Base-by-base conservation (phyloP, 768 basidiomycete species). In the Hortiboletus flavorubellus region DNA sequence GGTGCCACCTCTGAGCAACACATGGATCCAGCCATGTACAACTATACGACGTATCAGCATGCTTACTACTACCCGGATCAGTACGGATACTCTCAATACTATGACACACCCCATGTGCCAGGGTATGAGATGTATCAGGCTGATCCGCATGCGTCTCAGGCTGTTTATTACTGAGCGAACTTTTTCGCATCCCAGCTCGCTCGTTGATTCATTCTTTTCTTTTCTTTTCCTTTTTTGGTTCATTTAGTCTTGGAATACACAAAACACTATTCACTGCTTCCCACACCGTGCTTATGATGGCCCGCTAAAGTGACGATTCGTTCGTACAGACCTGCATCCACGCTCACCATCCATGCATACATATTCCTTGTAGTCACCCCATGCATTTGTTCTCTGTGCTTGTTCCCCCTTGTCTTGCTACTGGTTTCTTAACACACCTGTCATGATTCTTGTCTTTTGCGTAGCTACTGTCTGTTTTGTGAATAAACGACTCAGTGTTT, bases 21-120 rank as follows among this genome's bases (percentile, higher is more conserved):
- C 15, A 58, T 72, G 62, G 71, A 73, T 30, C 51, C 67, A 34
- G 62, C 68, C 46, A 74, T 83, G 77, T 78, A 84, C 74, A 71
- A 72, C 45, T 88, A 87, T 52, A 64, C 79, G 23, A 68, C 78
- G n/a, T 87, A 88, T 41, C 70, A 55, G 30, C 80, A 79, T 37
- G 78, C 76, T 39, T 88, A 88, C 73, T 90, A 87, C 69, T 87
- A 85, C 68, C 84, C 85, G 23, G 85, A 86, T 48, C 77, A 80
- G 56, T 89, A 89, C 49, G 76, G 74, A 62, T 89, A 89, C 68
- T 74, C 80, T 55, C 80, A 76, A 41, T 88, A 87, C 73, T 73
- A 86, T 76, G 87, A 87, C 69, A 78, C 83, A 79, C 77, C 84
- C 42, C 85, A 84, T 60, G 70, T 75, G 59, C 78, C 81, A 68